These are phyloP conservation scores for Globisporangium echinulatum DNA, from an alignment of 352 stramenopile genomes.

Conservation along the genomic window DNA sequence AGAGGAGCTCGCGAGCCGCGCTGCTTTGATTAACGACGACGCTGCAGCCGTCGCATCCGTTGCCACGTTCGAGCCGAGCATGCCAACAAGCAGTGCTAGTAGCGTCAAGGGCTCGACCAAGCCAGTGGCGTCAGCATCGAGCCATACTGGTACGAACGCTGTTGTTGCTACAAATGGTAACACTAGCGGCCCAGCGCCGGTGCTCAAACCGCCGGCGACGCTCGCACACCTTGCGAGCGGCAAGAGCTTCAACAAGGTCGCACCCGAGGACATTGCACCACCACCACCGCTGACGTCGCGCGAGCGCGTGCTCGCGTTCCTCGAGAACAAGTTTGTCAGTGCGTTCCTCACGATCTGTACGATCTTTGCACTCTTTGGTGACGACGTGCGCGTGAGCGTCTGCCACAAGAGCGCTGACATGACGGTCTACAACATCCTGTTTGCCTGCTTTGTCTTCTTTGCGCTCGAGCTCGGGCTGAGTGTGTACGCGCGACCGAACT, in stretches of 20 bases:
- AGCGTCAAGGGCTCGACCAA: conserved; percentile 9
- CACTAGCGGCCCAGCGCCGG: conserved; percentile 17
- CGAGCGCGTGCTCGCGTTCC: conserved; percentile 38
- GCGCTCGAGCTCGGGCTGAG: conserved; percentile 55
- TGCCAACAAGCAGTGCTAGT: conserved; percentile 24
- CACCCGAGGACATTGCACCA: conserved; percentile 39
- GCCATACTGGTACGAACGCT: not conserved
- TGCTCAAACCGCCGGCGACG: conserved; percentile 26
- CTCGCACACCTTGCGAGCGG: conserved; percentile 32
- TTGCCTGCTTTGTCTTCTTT: conserved; percentile 77
- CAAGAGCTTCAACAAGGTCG: conserved; percentile 63
- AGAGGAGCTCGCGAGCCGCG: conserved; percentile 10
- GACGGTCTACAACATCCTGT: conserved; percentile 73
- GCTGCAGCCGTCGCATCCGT: not conserved
- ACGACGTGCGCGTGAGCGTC: conserved; percentile 74
- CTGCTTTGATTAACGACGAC: no score
- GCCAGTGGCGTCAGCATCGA: conserved; percentile 11
- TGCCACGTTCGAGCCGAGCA: conserved; percentile 14
- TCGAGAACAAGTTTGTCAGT: conserved; percentile 73
- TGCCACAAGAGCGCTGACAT: conserved; percentile 59
- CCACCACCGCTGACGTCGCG: conserved; percentile 27
- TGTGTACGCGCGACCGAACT: conserved; percentile 66
- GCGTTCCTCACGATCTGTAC: conserved; percentile 65
- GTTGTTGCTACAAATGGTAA: no score
- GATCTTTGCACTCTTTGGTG: conserved; percentile 84